Conservation (phyloP, 73 alveolate species). For the Tetrahymena elliotti region DNA sequence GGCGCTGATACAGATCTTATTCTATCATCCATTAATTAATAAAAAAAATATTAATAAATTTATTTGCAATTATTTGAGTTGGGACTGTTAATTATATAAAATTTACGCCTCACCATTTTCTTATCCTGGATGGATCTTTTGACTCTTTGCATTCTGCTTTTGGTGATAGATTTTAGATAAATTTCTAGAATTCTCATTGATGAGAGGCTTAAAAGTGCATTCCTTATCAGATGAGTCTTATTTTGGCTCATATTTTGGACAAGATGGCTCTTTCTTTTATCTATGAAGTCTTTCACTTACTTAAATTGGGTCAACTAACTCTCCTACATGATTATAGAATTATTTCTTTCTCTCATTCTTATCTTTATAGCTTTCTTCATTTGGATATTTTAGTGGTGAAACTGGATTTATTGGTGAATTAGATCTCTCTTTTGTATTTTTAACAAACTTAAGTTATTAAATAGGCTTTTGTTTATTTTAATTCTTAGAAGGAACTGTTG, state of each 20-base stretch:
- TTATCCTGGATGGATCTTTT: neutral
- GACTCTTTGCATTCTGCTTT: neutral
- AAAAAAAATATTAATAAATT: neutral
- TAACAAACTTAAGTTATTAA: neutral
- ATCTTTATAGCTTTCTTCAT: neutral
- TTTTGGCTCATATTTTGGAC: neutral
- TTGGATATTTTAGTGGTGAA: neutral
- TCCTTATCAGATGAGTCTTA: neutral
- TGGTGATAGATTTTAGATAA: neutral
- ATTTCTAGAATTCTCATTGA: neutral
- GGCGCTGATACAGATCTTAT: neutral
- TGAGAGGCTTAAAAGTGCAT: neutral
- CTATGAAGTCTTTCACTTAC: neutral
- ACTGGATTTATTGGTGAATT: neutral
- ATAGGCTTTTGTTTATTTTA: neutral
- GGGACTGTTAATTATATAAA: neutral
- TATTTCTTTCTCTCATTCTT: neutral
- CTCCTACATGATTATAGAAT: neutral
- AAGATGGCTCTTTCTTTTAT: neutral
- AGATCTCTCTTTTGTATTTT: neutral
- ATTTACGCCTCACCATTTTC: slow-evolving; percentile 1
- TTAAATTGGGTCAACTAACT: neutral
- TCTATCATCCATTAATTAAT: neutral
- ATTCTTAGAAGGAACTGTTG: neutral
- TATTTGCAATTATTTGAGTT: neutral